Evolutionary conservation across 441 rosid genomes (phyloP), one percentile per base, ranked within the genome.

Genomic region (Corymbia calophylla): DNA sequence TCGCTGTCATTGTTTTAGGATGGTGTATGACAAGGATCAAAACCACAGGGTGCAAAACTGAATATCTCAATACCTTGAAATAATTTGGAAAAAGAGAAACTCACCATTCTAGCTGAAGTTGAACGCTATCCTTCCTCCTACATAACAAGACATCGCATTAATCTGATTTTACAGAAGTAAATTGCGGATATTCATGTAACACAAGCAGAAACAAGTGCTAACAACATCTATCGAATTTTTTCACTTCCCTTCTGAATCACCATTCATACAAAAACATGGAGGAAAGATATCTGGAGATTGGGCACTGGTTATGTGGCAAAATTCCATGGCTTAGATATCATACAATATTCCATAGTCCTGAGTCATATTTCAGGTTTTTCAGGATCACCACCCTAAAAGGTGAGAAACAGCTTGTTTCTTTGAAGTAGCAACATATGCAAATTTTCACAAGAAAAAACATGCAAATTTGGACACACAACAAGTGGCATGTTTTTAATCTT

Each of bases 31-130:
- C 84, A 44, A 77, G n/a, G 84, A 73, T 39, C 84, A 77, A 23
- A 44, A 44, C n/a, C 84, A 77, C 44, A 23, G 1, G 51, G 51
- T 44, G 18, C n/a, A 44, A 77, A 77, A 23, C 84, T 77, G 84
- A 77, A 44, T 77, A 77, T 21, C 51, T 77, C 17, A 1, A 77
- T 77, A 77, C 84, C 23, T 70, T 60, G 77, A 68, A 86, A 91
- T 54, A 86, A 62, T 85, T 73, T 86, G 89, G 58, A 81, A 47
- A 84, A 77, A 53, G 91, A 82, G 80, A 89, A 53, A 90, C 98
- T 96, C 93, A 97, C 99, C 95, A 88, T 90, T 97, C 98, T 48
- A 97, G 95, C 92, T 97, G 99, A 92, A 93, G 94, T 91, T 95
- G 98, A 88, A 97, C 95, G 49, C 93, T 81, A 91, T 95, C 94